Evolutionary conservation across 768 basidiomycete species (phyloP).

Genomic region (Cystobasidium tubakii): DNA sequence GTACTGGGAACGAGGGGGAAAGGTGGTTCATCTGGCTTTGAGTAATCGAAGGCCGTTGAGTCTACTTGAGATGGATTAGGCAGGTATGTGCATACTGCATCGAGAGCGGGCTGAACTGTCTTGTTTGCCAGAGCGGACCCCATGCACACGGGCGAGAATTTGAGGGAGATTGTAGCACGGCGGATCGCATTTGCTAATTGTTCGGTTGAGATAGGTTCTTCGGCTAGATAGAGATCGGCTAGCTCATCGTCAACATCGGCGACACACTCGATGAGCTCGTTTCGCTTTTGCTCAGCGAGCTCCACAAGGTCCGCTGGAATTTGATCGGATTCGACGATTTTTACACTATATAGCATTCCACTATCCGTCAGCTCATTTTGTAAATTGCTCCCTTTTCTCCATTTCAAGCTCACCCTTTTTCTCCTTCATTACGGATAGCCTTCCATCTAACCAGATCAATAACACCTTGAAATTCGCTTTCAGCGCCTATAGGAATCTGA

Average conservation of each 20-base stretch:
- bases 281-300: constrained; percentile 73
- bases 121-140: constrained; percentile 98
- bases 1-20: constrained; percentile 76
- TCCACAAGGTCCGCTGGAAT: constrained; percentile 71
- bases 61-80: constrained; percentile 76
- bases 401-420: constrained; percentile 67
- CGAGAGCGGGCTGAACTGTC: constrained; percentile 83
- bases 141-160: constrained; percentile 92
- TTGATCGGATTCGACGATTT: constrained; percentile 74
- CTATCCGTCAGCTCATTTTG: background rate
- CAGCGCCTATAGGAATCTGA: constrained; percentile 87
- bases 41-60: constrained; percentile 75
- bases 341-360: constrained; percentile 54
- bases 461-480: constrained; percentile 79
- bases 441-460: constrained; percentile 93
- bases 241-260: constrained; percentile 94
- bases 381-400: background rate
- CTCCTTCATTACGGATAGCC: constrained; percentile 85
- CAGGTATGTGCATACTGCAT: constrained; percentile 91
- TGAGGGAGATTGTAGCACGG: constrained; percentile 76
- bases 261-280: constrained; percentile 85
- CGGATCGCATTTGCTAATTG: constrained; percentile 81
- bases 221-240: constrained; percentile 83
- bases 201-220: constrained; percentile 64
- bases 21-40: constrained; percentile 55